These are phyloP conservation scores for Phytopythium litorale DNA, from an alignment of 352 stramenopile genomes.

Conservation along the genomic window DNA sequence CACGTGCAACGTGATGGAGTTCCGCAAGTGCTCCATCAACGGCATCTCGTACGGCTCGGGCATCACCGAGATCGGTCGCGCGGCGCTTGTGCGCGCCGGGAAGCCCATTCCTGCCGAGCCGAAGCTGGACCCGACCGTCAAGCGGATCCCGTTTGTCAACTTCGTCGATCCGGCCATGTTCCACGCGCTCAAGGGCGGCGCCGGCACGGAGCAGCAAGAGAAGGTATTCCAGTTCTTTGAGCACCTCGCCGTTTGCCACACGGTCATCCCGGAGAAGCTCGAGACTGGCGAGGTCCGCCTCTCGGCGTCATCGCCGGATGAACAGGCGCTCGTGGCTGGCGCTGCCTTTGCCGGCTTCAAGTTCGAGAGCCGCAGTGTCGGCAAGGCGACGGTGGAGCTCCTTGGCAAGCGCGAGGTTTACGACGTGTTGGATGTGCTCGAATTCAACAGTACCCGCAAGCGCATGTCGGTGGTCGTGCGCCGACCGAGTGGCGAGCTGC, in stretches of 20 bases:
- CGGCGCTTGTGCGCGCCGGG: conserved; percentile 47
- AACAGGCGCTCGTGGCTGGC: conserved; percentile 78
- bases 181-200: conserved; percentile 50
- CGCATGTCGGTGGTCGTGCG: conserved; percentile 75
- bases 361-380: conserved; percentile 58
- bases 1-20: conserved; percentile 94
- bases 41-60: conserved; percentile 88
- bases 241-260: conserved; percentile 81
- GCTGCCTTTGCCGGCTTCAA: conserved; percentile 67
- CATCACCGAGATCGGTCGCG: conserved; percentile 76
- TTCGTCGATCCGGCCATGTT: conserved; percentile 70
- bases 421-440: conserved; percentile 66
- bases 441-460: conserved; percentile 79
- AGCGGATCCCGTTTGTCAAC: conserved; percentile 69
- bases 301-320: conserved; percentile 79
- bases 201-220: conserved; percentile 30
- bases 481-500: conserved; percentile 41
- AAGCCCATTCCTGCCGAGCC: conserved; percentile 63
- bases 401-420: conserved; percentile 46
- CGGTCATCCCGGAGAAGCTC: conserved; percentile 69
- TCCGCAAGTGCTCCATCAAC: conserved; percentile 93
- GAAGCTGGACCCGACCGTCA: conserved; percentile 49
- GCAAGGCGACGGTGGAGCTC: conserved; percentile 42
- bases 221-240: conserved; percentile 81
- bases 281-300: conserved; percentile 62